Percentiles rank a stretch among this genome's conserved stretches.
Conservation (phyloP, 140 eudicot genomes). For the Cichorium intybus region DNA sequence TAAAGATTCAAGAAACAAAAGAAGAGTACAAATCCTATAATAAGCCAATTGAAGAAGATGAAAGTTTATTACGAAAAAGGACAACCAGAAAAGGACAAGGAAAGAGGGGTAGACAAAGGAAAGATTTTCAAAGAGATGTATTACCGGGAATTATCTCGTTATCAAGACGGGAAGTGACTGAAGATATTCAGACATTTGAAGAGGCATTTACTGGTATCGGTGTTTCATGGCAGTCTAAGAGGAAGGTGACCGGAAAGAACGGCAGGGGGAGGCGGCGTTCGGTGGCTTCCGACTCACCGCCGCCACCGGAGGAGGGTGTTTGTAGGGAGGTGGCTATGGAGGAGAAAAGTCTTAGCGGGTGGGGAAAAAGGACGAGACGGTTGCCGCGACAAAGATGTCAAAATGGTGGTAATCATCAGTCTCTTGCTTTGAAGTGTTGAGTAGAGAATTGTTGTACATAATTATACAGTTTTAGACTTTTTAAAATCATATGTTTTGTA, state of each 20-base stretch:
- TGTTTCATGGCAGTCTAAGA: slow-evolving; percentile 44
- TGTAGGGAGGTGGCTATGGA: slow-evolving; percentile 33
- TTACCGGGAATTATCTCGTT: slow-evolving; percentile 75
- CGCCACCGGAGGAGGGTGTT: slow-evolving; percentile 4
- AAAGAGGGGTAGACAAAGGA: slow-evolving; percentile 56
- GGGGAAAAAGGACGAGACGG: slow-evolving; percentile 87
- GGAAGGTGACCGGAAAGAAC: slow-evolving; percentile 40
- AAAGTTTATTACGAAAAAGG: slow-evolving; percentile 28
- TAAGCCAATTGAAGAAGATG: slow-evolving; percentile 30
- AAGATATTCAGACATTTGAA: slow-evolving; percentile 79
- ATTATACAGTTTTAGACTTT: slow-evolving; percentile 18
- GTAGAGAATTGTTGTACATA: slow-evolving; percentile 28
- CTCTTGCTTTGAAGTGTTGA: slow-evolving; percentile 40
- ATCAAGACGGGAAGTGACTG: slow-evolving; percentile 71
- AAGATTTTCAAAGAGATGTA: slow-evolving; percentile 73
- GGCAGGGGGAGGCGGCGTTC: slow-evolving; percentile 49
- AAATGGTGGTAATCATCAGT: slow-evolving; percentile 22
- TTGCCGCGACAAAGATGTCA: slow-evolving; percentile 64
- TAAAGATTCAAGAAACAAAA: slow-evolving; percentile 43
- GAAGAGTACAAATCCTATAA: slow-evolving; percentile 25
- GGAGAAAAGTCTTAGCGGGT: slow-evolving; percentile 53
- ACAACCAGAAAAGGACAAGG: slow-evolving; percentile 47
- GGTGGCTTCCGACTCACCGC: slow-evolving; percentile 9
- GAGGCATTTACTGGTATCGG: slow-evolving; percentile 58
- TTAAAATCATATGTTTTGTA: slow-evolving; percentile 1